Evolutionary conservation across 2,329 filamentous ascomycete genomes (phyloP).

Genomic region (Ambrosiella beaveri): DNA sequence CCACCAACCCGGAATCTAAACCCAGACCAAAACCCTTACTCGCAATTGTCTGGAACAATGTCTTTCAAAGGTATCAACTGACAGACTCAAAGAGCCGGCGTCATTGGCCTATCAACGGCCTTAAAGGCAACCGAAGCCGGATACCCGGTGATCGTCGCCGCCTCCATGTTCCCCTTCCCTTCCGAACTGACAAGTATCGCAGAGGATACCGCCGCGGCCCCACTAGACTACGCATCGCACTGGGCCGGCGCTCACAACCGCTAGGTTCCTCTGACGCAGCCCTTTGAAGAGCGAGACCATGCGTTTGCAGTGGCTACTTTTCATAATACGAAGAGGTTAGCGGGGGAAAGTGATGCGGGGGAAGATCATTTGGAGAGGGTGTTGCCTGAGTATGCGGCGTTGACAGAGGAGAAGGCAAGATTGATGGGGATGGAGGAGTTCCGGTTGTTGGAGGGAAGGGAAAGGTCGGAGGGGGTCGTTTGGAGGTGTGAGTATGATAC

Average conservation of each 20-base stretch:
- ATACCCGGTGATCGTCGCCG: constrained; percentile 26
- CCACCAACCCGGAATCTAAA: background rate
- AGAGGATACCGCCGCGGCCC: constrained; percentile 15
- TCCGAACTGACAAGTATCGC: constrained; percentile 25
- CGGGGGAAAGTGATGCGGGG: constrained; percentile 17
- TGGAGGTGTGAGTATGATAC: constrained; percentile 35
- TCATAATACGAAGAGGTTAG: constrained; percentile 22
- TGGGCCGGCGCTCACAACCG: constrained; percentile 41
- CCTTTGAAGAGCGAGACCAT: constrained; percentile 25
- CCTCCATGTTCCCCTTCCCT: constrained; percentile 29
- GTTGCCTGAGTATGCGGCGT: constrained; percentile 22
- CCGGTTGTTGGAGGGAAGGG: constrained; percentile 19
- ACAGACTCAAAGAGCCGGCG: constrained; percentile 27
- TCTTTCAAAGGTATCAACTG: too few relatives aligned
- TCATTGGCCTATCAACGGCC: constrained; percentile 34
- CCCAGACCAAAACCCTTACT: background rate
- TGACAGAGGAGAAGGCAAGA: constrained; percentile 19
- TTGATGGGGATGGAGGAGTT: constrained; percentile 23
- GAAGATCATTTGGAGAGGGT: constrained; percentile 33
- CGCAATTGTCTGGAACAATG: background rate
- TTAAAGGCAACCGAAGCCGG: constrained; percentile 27
- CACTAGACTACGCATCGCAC: constrained; percentile 37
- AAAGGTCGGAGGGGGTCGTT: constrained; percentile 26
- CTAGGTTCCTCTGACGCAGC: constrained; percentile 25
- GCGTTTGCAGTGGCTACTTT: constrained; percentile 26